Evolutionary conservation across 2,329 filamentous ascomycete genomes (phyloP).

Genomic region (Mycocentrospora acerina): DNA sequence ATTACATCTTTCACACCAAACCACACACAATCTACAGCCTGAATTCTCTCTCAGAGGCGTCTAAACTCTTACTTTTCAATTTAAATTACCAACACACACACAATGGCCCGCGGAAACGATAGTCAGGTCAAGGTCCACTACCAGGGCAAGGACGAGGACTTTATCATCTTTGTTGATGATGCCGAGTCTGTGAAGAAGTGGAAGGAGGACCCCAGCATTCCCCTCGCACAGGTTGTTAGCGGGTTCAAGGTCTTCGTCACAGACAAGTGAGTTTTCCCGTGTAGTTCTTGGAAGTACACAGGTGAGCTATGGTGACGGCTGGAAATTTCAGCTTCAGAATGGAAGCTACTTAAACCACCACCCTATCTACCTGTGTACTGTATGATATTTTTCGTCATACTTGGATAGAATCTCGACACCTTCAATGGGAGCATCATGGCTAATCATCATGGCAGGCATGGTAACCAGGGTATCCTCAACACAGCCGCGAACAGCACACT

Average conservation of each 20-base stretch:
- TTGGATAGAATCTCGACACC: too few relatives aligned
- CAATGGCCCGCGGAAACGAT: constrained; percentile 52
- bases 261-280: constrained; percentile 68
- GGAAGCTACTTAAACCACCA: too few relatives aligned
- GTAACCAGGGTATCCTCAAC: constrained; percentile 78
- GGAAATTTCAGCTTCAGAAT: too few relatives aligned
- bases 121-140: constrained; percentile 76
- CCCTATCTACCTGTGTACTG: too few relatives aligned
- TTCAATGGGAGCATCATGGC: too few relatives aligned
- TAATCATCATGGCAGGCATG: constrained; percentile 62
- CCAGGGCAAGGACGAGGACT: constrained; percentile 73
- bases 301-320: too few relatives aligned
- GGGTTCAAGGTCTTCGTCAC: constrained; percentile 88
- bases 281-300: too few relatives aligned
- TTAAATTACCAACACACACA: constrained; percentile 7
- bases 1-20: constrained; percentile 4
- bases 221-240: constrained; percentile 81
- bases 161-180: constrained; percentile 66
- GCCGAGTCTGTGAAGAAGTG: constrained; percentile 72
- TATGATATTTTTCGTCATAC: too few relatives aligned
- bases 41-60: background rate
- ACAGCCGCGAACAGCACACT: constrained; percentile 72
- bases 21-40: constrained; percentile 1
- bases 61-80: background rate
- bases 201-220: constrained; percentile 75